A percentile compares a stretch with the other conserved stretches of the same genome.
phyloP scores from a whole-genome alignment of 2,329 filamentous ascomycete genomes.

The Colletotrichum sp. region DNA sequence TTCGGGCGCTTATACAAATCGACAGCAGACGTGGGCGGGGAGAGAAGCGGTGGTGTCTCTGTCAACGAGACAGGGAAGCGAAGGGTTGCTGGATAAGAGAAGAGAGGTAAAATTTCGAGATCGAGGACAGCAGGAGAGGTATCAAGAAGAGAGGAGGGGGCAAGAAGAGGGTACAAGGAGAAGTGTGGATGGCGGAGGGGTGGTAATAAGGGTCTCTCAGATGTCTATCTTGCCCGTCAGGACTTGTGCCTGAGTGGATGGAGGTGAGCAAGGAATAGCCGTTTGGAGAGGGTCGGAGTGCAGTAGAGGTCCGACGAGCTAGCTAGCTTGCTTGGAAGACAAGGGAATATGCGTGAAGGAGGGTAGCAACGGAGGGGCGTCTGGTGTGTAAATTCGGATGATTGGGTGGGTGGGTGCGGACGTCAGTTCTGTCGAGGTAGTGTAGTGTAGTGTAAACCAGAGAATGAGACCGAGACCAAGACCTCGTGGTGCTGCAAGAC shows the following conservation, averaged over 20 bases:
- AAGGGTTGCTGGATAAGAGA: background rate
- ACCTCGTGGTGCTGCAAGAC: background rate
- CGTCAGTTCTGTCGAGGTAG: background rate
- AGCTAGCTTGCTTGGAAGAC: slow-evolving; percentile 5
- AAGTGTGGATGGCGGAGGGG: slow-evolving; percentile 14
- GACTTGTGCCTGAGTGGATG: background rate
- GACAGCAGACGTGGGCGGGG: background rate
- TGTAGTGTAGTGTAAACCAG: background rate
- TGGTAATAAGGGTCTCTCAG: slow-evolving; percentile 2
- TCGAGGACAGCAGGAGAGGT: background rate
- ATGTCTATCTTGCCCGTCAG: background rate
- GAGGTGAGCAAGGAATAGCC: slow-evolving; percentile 11
- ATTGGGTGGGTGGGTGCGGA: slow-evolving; percentile 14
- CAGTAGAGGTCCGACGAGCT: slow-evolving; percentile 4
- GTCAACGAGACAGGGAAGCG: slow-evolving; percentile 9
- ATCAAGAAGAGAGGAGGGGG: background rate
- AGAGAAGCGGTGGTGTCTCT: background rate
- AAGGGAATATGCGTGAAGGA: slow-evolving; percentile 8
- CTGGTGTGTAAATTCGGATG: slow-evolving; percentile 14
- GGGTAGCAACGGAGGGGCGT: slow-evolving; percentile 15
- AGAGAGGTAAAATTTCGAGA: background rate
- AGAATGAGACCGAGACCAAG: slow-evolving; percentile 4
- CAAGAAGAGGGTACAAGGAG: background rate
- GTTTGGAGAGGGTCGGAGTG: slow-evolving; percentile 7
- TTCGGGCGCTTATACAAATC: background rate